These are phyloP conservation scores for Prunus mongolica DNA, from an alignment of 306 rosid species.

Conservation along the genomic window DNA sequence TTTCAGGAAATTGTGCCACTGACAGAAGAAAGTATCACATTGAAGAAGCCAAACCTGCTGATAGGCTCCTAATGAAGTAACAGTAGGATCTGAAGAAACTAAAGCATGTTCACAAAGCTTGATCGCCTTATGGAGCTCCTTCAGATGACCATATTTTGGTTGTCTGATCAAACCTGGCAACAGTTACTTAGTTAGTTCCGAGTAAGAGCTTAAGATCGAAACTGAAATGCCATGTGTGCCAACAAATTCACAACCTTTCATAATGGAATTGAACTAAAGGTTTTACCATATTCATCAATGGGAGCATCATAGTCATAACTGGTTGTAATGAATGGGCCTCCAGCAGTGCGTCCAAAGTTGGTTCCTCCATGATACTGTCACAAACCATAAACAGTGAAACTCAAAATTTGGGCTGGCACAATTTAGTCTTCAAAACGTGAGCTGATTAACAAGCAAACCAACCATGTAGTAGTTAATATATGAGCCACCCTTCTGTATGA, in stretches of 20 bases:
- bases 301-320: conserved; percentile 98
- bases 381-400: conserved; percentile 17
- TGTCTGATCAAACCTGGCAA: conserved; percentile 75
- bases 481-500: conserved; percentile 85
- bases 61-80: conserved; percentile 68
- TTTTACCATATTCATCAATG: conserved; percentile 90
- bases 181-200: conserved; percentile 15
- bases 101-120: conserved; percentile 75
- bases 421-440: background rate
- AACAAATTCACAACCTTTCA: background rate
- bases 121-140: conserved; percentile 78
- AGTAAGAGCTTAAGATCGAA: conserved; percentile 4
- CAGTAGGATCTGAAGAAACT: conserved; percentile 77
- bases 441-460: conserved; percentile 33
- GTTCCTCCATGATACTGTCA: conserved; percentile 98
- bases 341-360: conserved; percentile 94
- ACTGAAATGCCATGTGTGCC: background rate
- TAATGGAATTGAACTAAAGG: conserved; percentile 6
- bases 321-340: conserved; percentile 92
- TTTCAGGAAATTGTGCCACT: background rate
- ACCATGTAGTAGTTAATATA: conserved; percentile 90
- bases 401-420: conserved; percentile 1
- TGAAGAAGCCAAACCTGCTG: conserved; percentile 56
- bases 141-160: conserved; percentile 85
- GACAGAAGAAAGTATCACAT: conserved; percentile 11